Evolutionary conservation across 73 alveolate species (phyloP), one percentile per base, ranked within the genome.

Genomic region (Tetrahymena thermophila): DNA sequence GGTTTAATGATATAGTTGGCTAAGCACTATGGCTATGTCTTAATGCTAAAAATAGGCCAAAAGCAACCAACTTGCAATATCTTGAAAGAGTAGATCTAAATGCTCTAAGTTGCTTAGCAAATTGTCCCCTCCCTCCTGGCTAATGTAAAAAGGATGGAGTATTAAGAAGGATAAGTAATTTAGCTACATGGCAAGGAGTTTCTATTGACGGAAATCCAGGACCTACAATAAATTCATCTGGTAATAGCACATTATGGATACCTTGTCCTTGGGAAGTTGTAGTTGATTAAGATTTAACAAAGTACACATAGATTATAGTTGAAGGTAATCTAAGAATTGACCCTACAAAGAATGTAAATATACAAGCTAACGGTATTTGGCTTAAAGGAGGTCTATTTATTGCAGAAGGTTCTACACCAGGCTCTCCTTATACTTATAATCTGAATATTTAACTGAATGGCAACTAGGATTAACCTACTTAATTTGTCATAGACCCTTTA

Each of bases 321-420:
- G 11, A 50, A 95, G 96, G 96, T 31, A 94, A 95, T 34, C 40
- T 95, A 21, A 28, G 93, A 40, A 44, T 95, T 43, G 95, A 89
- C 16, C 50, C 57, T 31, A 56, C 93, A 42, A 85, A 94, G 37
- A 93, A 34, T 44, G 85, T 93, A 16, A 95, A 93, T 15, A n/a
- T 95, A 43, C 21, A 50, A 56, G 96, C 96, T 8, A 44, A 93
- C 37, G 44, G 93, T 34, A 95, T 95, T 37, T 85, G 93, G 93
- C 85, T 85, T 19, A 95, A 93, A 57, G 84, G 71, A 83, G 96
- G 96, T 85, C 58, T 25, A 35, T 34, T 95, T n/a, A 57, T 95
- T 15, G 96, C 96, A 85, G 96, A 94, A 94, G 93, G 94, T 40
- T 57, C 58, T 38, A 42, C 96, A 10, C 34, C 85, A 37, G 94